A percentile compares a stretch with the other conserved stretches of the same genome.
Evolutionary conservation across 805 yeast species (phyloP).

Genomic region (Dipodascus albidus): DNA sequence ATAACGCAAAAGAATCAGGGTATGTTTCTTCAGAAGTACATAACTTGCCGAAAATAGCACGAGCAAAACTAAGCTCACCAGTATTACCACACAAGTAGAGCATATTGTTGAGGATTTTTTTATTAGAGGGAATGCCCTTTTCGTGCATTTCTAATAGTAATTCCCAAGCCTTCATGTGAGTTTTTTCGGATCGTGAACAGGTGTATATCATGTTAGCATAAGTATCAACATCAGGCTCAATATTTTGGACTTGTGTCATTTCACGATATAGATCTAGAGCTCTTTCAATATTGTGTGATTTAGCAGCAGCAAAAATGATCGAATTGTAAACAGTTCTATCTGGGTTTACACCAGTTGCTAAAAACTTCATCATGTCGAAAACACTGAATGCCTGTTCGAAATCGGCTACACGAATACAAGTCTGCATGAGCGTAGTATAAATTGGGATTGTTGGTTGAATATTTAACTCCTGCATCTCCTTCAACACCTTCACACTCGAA

Average conservation of each 20-base stretch:
- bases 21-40: conserved; percentile 15
- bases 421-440: conserved; percentile 47
- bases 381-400: conserved; percentile 54
- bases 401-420: conserved; percentile 41
- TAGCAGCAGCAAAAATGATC: conserved; percentile 55
- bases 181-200: conserved; percentile 42
- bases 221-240: conserved; percentile 33
- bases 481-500: conserved; percentile 14
- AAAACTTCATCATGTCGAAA: conserved; percentile 79
- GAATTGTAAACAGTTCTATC: conserved; percentile 56
- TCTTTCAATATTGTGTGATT: conserved; percentile 52
- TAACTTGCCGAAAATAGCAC: conserved; percentile 38
- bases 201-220: conserved; percentile 55
- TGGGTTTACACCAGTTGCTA: conserved; percentile 56
- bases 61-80: conserved; percentile 60
- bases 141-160: conserved; percentile 55
- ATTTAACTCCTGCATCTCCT: conserved; percentile 15
- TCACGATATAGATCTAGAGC: conserved; percentile 71
- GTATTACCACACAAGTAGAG: conserved; percentile 67
- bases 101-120: conserved; percentile 51
- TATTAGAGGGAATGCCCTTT: conserved; percentile 19
- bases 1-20: conserved; percentile 22
- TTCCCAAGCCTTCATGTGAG: conserved; percentile 60
- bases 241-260: conserved; percentile 33
- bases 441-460: conserved; percentile 23